Evolutionary conservation across 306 rosid species (phyloP), one percentile per base, ranked within the genome.

Genomic region (Arachis stenosperma): DNA sequence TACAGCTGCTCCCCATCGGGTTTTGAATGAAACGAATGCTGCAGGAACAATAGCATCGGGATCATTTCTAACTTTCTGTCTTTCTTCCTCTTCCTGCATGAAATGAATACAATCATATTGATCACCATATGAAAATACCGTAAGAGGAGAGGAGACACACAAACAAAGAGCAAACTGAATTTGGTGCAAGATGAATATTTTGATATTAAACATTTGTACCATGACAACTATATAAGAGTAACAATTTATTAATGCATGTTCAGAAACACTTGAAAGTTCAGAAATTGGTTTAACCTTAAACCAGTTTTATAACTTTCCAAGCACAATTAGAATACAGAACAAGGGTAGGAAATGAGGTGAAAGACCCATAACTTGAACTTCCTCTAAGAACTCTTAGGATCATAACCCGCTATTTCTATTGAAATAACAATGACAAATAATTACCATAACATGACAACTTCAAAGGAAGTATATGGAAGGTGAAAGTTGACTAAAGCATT

Each of bases 1-100:
- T 47, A 93, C 90, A 13, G 96, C 98, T n/a, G 96, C 97, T 13
- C 84, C 96, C 96, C 98, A 90, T 70, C 97, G 84, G 1, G 86
- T 85, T 86, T 63, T 90, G 82, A 93, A 93, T 10, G 97, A 93
- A 70, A 93, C 98, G 79, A 93, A 93, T 60, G 98, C 94, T 70
- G 97, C 98, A 7, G 96, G 98, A 64, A 90, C 69, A 68, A 88
- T 60, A 39, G 98, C 90, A 7, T 73, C 27, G 5, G 90, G 86
- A 75, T 93, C 88, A 22, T 80, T 81, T 13, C 51, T 8, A 61
- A 93, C 86, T 68, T 63, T 88, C 67, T 80, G 86, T 81, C 94
- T 86, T 84, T 90, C 97, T 81, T n/a, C 69, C 39, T 84, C 87
- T 81, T 90, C 96, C 98, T 93, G 96, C 78, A 70, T 65, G 52